Base-by-base conservation (phyloP, 1,284 basidiomycete species). In the Gomphus bonarii region DNA sequence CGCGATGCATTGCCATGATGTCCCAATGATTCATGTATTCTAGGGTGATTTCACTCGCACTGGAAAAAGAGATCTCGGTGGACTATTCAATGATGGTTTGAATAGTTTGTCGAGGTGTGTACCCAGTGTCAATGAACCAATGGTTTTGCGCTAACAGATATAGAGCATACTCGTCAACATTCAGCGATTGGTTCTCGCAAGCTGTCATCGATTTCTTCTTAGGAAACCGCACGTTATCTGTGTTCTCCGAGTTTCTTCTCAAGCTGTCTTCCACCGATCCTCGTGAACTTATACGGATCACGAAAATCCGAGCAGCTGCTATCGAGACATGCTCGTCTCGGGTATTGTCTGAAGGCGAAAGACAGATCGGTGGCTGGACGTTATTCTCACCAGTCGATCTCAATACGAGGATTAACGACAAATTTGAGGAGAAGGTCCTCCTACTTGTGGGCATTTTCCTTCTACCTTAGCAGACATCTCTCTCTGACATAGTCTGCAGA, bases 111-210 rank as follows among this genome's bases (percentile, higher is more conserved):
- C 91, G 43, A 82, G 91, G 74, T 81, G 43, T 40, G 66, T 48
- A 30, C 46, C 25, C n/a, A 8, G 46, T 10, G 40, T 47, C 11
- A 5, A 25, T 22, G 36, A 36, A 36, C 12, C 5, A 11, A 33
- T 54, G 12, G 35, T 14, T 9, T 28, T 44, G 3, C 25, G 20
- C 48, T 18, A 38, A 43, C 43, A 44, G 58, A 44, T 25, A 58
- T 58, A 81, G 89, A 65, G 82, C 91, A 84, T 91, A 90, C 69
- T 84, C 85, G 7, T 84, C 89, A 20, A 88, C 88, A 3, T 91
- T 95, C 65, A 86, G 87, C 59, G 95, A 98, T 72, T 98, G 95
- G 82, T 99, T 97, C 72, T 86, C 83, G 54, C 95, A 99, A 73
- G 90, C 93, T 1, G 89, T 93, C 51, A 92, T 95, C 63, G 92